phyloP scores from a whole-genome alignment of 2,329 filamentous ascomycete genomes.

The Aureobasidium sp. region DNA sequence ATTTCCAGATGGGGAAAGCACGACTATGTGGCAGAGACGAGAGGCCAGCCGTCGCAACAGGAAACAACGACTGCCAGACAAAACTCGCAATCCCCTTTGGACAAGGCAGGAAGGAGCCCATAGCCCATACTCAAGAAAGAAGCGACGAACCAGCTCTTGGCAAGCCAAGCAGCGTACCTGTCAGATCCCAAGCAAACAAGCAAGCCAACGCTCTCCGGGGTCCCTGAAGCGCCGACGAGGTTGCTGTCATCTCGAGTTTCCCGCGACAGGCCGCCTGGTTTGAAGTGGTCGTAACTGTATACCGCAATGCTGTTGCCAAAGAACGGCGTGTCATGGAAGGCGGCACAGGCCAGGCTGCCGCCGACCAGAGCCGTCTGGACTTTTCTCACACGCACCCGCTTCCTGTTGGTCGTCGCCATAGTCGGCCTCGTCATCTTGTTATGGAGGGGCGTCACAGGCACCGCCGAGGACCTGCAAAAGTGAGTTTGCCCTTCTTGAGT shows the following conservation, averaged over 20 bases:
- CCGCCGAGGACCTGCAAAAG: conserved; percentile 85
- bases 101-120: neutral
- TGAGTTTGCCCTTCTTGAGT: conserved; percentile 36
- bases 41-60: conserved; percentile 3
- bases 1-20: neutral
- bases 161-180: neutral
- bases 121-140: no score
- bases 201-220: neutral
- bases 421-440: conserved; percentile 65
- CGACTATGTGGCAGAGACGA: conserved; percentile 1
- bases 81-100: neutral
- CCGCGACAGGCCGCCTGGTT: conserved; percentile 8
- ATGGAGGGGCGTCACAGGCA: conserved; percentile 77
- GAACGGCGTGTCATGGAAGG: conserved; percentile 87
- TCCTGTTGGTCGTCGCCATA: conserved; percentile 64
- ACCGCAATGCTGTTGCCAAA: conserved; percentile 75
- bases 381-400: conserved; percentile 66
- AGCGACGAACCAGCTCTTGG: no score
- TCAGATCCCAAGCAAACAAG: neutral
- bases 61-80: neutral
- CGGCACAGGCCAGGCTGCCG: conserved; percentile 68
- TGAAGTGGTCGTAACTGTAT: neutral
- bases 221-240: neutral
- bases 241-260: conserved; percentile 4
- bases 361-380: conserved; percentile 56